Percentiles rank a stretch among this genome's conserved stretches.
These are phyloP conservation scores for Pseudocercospora macadamiae DNA, from an alignment of 2,329 filamentous ascomycete genomes.

Conservation along the genomic window DNA sequence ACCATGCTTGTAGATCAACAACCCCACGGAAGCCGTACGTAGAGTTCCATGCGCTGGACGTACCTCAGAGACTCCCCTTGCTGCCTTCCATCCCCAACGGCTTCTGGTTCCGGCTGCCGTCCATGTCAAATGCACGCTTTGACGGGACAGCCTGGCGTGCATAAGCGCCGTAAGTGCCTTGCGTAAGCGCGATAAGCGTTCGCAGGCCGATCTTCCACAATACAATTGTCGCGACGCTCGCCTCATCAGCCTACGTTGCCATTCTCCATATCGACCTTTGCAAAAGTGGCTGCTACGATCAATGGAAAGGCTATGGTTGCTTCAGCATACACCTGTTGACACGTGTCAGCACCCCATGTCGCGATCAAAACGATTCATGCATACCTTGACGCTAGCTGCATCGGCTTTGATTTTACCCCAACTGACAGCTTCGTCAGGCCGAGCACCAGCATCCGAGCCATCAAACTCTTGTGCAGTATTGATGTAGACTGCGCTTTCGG, in stretches of 20 bases:
- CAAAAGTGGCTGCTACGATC: slow-evolving; percentile 69
- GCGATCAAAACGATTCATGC: not conserved
- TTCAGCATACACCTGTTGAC: slow-evolving; percentile 61
- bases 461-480: slow-evolving; percentile 98
- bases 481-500: slow-evolving; percentile 95
- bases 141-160: slow-evolving; percentile 43
- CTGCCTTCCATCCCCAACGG: slow-evolving; percentile 1
- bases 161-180: slow-evolving; percentile 20
- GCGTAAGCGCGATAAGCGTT: slow-evolving; percentile 21
- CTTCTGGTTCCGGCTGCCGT: slow-evolving; percentile 1
- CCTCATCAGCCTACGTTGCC: not conserved
- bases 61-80: not conserved
- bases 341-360: not conserved
- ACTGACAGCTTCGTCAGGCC: slow-evolving; percentile 94
- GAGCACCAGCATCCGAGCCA: slow-evolving; percentile 90
- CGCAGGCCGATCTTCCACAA: not conserved
- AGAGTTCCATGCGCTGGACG: not conserved
- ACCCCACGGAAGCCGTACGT: not conserved
- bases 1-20: not conserved
- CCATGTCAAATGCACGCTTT: slow-evolving; percentile 21
- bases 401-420: slow-evolving; percentile 97
- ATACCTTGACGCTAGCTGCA: slow-evolving; percentile 85
- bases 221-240: not conserved
- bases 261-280: slow-evolving; percentile 41
- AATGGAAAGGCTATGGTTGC: slow-evolving; percentile 69